Evolutionary conservation across 345 rosid genomes (phyloP).

Genomic region (Zanthoxylum bungeanum): DNA sequence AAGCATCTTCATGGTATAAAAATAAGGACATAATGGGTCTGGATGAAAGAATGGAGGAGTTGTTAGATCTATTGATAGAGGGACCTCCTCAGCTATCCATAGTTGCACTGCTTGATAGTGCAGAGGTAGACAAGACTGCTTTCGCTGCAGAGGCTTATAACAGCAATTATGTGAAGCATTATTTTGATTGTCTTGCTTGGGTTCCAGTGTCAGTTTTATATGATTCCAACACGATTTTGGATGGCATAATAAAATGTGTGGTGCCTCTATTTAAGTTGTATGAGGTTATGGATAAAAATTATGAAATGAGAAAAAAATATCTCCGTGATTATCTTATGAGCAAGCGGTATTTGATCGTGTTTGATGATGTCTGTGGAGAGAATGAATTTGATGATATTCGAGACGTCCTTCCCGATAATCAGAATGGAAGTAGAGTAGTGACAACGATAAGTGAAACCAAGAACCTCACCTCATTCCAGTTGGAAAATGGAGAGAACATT

Average conservation of each 20-base stretch:
- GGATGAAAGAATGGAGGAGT: background rate
- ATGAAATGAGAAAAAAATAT: too few relatives aligned
- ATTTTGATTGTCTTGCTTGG: background rate
- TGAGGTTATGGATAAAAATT: background rate
- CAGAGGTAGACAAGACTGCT: background rate
- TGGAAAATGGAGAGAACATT: too few relatives aligned
- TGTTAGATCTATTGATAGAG: background rate
- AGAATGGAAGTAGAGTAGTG: too few relatives aligned
- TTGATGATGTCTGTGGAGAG: too few relatives aligned
- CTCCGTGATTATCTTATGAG: too few relatives aligned
- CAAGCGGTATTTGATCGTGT: too few relatives aligned
- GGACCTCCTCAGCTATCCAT: background rate
- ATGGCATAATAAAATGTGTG: background rate
- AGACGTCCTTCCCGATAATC: too few relatives aligned
- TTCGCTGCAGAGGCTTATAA: background rate
- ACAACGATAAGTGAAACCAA: too few relatives aligned
- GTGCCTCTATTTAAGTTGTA: background rate
- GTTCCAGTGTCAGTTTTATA: background rate
- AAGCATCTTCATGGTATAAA: background rate
- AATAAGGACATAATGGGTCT: background rate
- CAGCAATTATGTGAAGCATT: background rate
- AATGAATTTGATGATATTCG: too few relatives aligned
- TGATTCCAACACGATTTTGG: background rate
- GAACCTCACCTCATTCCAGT: too few relatives aligned
- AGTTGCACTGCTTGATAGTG: background rate